Evolutionary conservation across 257 asterid species (phyloP), one percentile per base, ranked within the genome.

Genomic region (Hygrophila difformis): DNA sequence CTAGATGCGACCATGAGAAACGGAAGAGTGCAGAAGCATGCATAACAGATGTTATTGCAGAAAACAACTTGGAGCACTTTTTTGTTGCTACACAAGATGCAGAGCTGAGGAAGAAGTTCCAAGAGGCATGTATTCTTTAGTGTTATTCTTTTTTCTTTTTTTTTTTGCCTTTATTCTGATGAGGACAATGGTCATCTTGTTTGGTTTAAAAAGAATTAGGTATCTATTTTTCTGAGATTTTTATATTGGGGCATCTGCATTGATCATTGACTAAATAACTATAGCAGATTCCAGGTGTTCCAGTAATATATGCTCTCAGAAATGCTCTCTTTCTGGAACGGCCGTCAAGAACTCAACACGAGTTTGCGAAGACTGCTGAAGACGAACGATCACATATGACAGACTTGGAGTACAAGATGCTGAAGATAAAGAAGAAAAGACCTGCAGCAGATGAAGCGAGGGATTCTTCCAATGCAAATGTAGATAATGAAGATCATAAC

Each of bases 61-160:
- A 72, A 57, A 75, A 55, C 8, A 89, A 89, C 71, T 14, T 71
- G 0, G 96, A 85, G 62, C 96, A 79, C 61, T 82, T 85, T 62
- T 85, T 75, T 80, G 88, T 89, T 62, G 94, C 92, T 50, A 73
- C 96, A 7, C 98, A 85, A 64, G 98, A 89, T 66, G 84, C 81
- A 12, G 92, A 74, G 55, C 63, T 85, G 53, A 71, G 96, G 61
- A 71, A 65, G 61, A 68, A 65, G 64, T 66, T 85, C 23, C 84
- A 77, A 54, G 77, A 85, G 98, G 98, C 84, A 53, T 39, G 59
- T 40, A 40, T 15, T 37, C 47, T 3, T n/a, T n/a, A n/a, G n/a
- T n/a, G n/a, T n/a, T n/a, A n/a, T n/a, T n/a, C n/a, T n/a, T n/a
- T n/a, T n/a, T n/a, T n/a, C n/a, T n/a, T n/a, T n/a, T n/a, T 5